These are phyloP conservation scores for Rhipidocladum racemiflorum DNA, from an alignment of 176 grass and related monocot genomes.

Conservation along the genomic window DNA sequence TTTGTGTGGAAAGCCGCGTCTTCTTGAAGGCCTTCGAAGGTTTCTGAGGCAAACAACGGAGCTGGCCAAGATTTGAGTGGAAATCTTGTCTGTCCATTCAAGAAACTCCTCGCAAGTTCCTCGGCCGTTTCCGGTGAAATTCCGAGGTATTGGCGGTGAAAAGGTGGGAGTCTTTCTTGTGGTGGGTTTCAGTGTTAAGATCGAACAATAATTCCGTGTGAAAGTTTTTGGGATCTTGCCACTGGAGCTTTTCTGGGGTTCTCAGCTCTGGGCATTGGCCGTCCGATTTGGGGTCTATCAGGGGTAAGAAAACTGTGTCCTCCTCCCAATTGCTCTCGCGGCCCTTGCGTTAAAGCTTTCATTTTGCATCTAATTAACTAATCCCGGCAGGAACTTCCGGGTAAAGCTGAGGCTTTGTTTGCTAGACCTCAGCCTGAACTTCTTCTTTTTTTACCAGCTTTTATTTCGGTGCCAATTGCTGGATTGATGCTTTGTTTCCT, in stretches of 20 bases:
- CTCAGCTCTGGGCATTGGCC: neutral
- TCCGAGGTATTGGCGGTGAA: neutral
- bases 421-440: neutral
- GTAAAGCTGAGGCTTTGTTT: neutral
- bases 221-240: neutral
- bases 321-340: neutral
- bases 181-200: neutral
- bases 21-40: neutral
- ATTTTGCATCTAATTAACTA: neutral
- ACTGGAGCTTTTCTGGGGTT: neutral
- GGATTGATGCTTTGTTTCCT: neutral
- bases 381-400: neutral
- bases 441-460: neutral
- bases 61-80: neutral
- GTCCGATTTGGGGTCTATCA: neutral
- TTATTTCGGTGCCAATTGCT: neutral
- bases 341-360: neutral
- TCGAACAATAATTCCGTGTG: neutral
- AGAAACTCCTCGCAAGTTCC: neutral
- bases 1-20: neutral
- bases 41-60: neutral
- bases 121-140: neutral
- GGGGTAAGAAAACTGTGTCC: constrained; percentile 6
- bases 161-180: neutral
- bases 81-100: neutral